phyloP scores from a whole-genome alignment of 2,329 filamentous ascomycete genomes.

The Monilinia vaccinii-corymbosi region DNA sequence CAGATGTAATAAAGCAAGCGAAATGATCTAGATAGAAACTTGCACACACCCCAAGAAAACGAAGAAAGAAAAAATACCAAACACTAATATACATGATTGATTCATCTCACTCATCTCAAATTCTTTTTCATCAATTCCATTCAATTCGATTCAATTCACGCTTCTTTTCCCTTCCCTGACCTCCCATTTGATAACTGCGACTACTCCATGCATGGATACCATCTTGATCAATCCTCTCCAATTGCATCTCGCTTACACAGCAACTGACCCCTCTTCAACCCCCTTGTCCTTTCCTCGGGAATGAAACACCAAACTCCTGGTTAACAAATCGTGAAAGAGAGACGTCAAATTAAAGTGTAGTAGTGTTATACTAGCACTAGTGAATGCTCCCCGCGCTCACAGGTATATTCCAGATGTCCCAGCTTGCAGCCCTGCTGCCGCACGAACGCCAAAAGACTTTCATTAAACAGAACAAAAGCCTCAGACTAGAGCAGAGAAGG shows the following conservation, averaged over 20 bases:
- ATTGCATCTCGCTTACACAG: neutral
- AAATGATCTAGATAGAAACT: neutral
- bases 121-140: conserved; percentile 1
- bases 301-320: neutral
- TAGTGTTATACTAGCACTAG: neutral
- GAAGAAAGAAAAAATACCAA: neutral
- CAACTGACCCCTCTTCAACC: neutral
- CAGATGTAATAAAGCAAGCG: neutral
- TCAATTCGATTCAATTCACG: neutral
- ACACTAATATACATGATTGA: conserved; percentile 2
- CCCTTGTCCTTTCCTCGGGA: neutral
- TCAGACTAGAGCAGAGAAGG: neutral
- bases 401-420: neutral
- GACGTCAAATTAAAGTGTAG: conserved; percentile 4
- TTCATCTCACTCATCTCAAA: conserved; percentile 1
- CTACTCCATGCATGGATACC: neutral
- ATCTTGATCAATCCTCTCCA: too few species aligned
- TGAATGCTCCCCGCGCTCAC: neutral
- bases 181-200: neutral
- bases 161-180: neutral
- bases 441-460: conserved; percentile 3
- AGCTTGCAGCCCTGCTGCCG: neutral
- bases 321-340: neutral
- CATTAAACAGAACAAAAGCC: neutral
- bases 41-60: neutral